Conservation (phyloP, 257 asterid species). For the Solanum sparsipilum region DNA sequence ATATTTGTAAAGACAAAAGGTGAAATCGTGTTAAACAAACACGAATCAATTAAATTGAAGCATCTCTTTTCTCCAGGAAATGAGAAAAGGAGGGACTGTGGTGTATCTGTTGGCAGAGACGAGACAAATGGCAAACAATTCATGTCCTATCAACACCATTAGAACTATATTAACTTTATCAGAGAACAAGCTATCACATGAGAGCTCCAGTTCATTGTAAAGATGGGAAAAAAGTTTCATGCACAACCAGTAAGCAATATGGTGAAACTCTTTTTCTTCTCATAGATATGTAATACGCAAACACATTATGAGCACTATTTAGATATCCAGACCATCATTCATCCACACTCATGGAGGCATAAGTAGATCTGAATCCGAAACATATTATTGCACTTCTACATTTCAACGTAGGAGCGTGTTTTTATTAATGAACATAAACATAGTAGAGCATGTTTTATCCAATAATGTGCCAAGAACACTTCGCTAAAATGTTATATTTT, state of each 20-base stretch:
- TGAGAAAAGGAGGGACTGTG: background rate
- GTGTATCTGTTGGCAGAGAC: background rate
- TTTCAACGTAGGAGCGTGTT: background rate
- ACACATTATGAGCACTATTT: background rate
- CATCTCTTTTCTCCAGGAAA: background rate
- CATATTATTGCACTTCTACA: background rate
- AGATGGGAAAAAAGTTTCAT: background rate
- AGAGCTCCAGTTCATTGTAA: background rate
- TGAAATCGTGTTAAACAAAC: background rate
- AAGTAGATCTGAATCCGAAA: background rate
- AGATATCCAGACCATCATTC: background rate
- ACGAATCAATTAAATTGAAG: background rate
- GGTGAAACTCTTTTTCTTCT: background rate
- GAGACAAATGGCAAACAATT: background rate
- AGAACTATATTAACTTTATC: background rate
- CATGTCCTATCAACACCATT: background rate
- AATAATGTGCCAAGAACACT: background rate
- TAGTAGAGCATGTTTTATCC: background rate
- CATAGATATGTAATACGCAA: background rate
- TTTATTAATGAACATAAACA: background rate
- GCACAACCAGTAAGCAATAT: background rate
- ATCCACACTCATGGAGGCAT: background rate
- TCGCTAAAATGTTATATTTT: background rate
- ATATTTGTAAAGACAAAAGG: background rate
- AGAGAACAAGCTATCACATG: background rate